Evolutionary conservation across 2,329 filamentous ascomycete species (phyloP), one percentile per base, ranked within the genome.

Genomic region (Hymenoscyphus albidus): DNA sequence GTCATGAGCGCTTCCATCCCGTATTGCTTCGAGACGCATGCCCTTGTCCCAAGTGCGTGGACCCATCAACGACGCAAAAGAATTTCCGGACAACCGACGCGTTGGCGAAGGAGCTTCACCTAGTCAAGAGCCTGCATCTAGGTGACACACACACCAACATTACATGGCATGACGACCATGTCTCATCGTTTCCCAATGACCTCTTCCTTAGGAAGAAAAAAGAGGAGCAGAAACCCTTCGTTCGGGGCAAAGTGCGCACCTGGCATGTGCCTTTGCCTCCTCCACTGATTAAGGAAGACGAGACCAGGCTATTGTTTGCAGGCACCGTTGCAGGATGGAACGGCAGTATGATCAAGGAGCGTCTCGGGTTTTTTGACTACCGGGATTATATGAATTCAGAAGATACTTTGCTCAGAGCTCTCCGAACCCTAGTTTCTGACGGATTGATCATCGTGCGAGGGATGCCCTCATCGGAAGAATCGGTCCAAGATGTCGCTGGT

Each of bases 361-460:
- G 82, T n/a, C 78, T 86, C 12, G 77, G 80, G 59, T 86, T 83
- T 76, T 80, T 95, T 55, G 80, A 86, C 62, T 97, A 90, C 76
- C 73, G 85, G 0, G 85, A 88, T 48, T 97, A 92, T 77, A 89
- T 96, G 81, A 75, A 77, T 0, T 73, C 78, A 18, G 85, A 85
- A 58, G 72, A 76, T 0, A 80, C 79, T 0, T 86, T 96, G 63
- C 83, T 82, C 71, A 74, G 80, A 2, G 88, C 85, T 2, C 79
- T 97, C 62, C 76, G 79, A 13, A 82, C 87, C 60, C 80, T 98
- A 3, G 78, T 83, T 42, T 78, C 78, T 39, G 83, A 88, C 60
- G 95, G 95, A 0, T 79, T 98, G 0, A 78, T 97, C 16, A 92
- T 96, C 76, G 77, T 98, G 35, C 85, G 84, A 59, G 84, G 86